Evolutionary conservation across 2,329 filamentous ascomycete genomes (phyloP), one percentile per base, ranked within the genome.

Genomic region (Atkinsonella texensis): DNA sequence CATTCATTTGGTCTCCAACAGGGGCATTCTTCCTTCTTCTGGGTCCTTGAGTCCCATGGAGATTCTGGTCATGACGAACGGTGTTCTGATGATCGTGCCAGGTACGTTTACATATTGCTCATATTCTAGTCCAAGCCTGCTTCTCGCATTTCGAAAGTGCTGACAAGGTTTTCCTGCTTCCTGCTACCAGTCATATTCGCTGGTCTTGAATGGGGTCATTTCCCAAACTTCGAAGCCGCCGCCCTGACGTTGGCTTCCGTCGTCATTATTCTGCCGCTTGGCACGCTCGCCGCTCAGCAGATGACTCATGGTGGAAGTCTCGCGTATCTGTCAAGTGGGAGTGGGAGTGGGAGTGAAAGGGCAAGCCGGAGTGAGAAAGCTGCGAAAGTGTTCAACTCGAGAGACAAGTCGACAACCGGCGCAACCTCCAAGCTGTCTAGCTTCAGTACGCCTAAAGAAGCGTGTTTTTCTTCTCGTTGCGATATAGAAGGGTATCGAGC

Each of bases 81-180:
- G 75, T 11, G 56, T 78, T 1, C 64, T 81, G 50, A 80, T 80
- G 77, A 56, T 78, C 15, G 61, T 78, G 10, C 77, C 76, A n/a
- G 72, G 76, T 79, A 62, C 46, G 68, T 62, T 15, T 31, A 18
- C 20, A 13, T 3, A 4, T 13, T 12, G 12, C 18, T 31, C 23
- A 32, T 31, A 12, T 8, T 15, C 15, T 5, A 17, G 17, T 41
- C 18, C 41, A 43, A n/a, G 20, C 17, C 18, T 4, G 17, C 15
- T 23, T 28, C 17, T 23, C 18, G 20, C 13, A 20, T 31, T 20
- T n/a, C 15, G 5, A 40, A 7, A 20, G 8, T 32, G 8, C 47
- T 49, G 47, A 53, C 20, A 18, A 11, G 28, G 28, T 5, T 15
- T 5, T 5, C 8, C 7, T 3, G 10, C 15, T n/a, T 35, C 35